A percentile compares a stretch with the other conserved stretches of the same genome.
Evolutionary conservation across 106 monocot genomes (phyloP).

Genomic region (Iris macrosiphon): DNA sequence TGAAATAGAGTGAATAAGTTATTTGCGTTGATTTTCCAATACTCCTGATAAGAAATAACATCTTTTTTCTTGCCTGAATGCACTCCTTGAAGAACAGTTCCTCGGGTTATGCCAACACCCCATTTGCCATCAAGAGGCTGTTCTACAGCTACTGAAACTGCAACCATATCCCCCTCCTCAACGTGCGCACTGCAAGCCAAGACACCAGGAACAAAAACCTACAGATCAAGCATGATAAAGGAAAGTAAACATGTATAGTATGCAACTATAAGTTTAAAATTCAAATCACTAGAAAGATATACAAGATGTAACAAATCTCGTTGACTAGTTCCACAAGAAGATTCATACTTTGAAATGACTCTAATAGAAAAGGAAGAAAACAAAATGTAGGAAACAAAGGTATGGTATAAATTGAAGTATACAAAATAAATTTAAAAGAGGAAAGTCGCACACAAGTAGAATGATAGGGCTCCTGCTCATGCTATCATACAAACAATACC

Average conservation of each 20-base stretch:
- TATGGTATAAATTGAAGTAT: not conserved
- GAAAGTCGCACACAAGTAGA: not conserved
- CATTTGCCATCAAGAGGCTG: constrained; percentile 64
- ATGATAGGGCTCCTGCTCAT: too few relatives aligned
- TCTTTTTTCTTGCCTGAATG: constrained; percentile 40
- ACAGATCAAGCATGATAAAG: constrained; percentile 8
- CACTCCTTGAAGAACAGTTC: constrained; percentile 64
- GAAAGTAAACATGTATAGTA: not conserved
- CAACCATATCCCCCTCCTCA: constrained; percentile 84
- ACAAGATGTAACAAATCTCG: not conserved
- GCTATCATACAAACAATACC: too few relatives aligned
- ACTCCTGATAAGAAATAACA: not conserved
- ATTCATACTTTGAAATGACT: not conserved
- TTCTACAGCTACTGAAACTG: constrained; percentile 85
- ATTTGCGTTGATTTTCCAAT: too few relatives aligned
- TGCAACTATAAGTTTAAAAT: not conserved
- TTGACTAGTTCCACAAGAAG: not conserved
- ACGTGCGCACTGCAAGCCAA: constrained; percentile 97
- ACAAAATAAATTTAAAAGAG: not conserved
- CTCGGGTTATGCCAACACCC: constrained; percentile 81
- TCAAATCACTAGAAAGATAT: not conserved
- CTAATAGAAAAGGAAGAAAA: not conserved
- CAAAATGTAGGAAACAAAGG: not conserved
- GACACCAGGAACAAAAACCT: constrained; percentile 96
- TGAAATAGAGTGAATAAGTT: too few relatives aligned